Percentiles rank a stretch among this genome's conserved stretches.
These are phyloP conservation scores for Ceratocystiopsis sp. DNA, from an alignment of 2,329 filamentous ascomycete genomes.

Conservation along the genomic window DNA sequence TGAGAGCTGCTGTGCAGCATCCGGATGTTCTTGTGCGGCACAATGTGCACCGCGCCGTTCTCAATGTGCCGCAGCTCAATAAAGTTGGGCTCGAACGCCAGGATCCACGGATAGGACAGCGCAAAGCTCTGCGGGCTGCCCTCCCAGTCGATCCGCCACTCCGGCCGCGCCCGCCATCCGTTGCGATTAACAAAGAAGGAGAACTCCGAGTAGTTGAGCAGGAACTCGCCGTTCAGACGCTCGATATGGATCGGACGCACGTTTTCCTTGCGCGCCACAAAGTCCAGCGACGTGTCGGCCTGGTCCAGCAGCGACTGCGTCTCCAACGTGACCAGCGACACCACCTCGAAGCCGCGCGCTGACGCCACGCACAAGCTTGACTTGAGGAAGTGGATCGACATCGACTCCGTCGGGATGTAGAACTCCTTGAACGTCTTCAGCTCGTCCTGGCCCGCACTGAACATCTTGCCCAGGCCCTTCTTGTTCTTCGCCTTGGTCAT, in stretches of 20 bases:
- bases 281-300: constrained; percentile 93
- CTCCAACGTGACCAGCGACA: constrained; percentile 91
- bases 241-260: constrained; percentile 95
- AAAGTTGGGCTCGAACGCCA: constrained; percentile 94
- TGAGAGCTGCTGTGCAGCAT: constrained; percentile 95
- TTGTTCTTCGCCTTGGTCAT: constrained; percentile 91
- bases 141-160: constrained; percentile 98
- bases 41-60: constrained; percentile 84
- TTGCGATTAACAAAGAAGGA: constrained; percentile 99
- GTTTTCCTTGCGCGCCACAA: constrained; percentile 84
- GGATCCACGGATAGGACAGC: constrained; percentile 87
- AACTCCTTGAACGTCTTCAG: constrained; percentile 97
- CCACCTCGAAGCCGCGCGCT: constrained; percentile 89
- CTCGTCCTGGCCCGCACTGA: constrained; percentile 81
- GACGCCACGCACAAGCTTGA: constrained; percentile 95
- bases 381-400: constrained; percentile 92
- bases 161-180: constrained; percentile 85
- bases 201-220: constrained; percentile 96
- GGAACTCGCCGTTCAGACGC: constrained; percentile 87
- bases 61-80: constrained; percentile 95
- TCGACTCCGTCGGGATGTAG: constrained; percentile 96
- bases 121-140: constrained; percentile 84
- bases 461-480: constrained; percentile 89
- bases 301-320: constrained; percentile 94
- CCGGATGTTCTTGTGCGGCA: constrained; percentile 89